Evolutionary conservation across 2,329 filamentous ascomycete species (phyloP), one percentile per base, ranked within the genome.

Genomic region (Calonectria pauciramosa): DNA sequence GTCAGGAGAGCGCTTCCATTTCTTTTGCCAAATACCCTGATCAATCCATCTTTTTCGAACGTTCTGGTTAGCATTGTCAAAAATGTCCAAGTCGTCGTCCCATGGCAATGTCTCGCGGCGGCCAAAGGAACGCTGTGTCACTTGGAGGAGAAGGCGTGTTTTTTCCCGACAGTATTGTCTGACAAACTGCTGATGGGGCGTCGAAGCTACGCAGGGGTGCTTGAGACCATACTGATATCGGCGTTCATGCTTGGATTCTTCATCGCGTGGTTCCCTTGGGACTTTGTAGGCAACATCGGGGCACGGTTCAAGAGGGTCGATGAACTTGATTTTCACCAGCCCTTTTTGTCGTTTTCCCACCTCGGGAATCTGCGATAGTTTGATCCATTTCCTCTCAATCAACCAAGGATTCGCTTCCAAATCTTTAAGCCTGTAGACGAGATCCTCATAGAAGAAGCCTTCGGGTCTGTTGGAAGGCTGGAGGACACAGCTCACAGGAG

Each of bases 21-120:
- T 64, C 10, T 72, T 44, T 32, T 44, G 64, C 75, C 72, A 75
- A 23, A 75, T 75, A 18, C 75, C 66, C 68, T 76, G 75, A 3
- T 72, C 72, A 59, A 63, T 51, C 75, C 72, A 76, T 34, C 72
- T 63, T 49, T 36, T 49, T 56, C 72, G 66, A 36, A 76, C 67
- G 68, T 75, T 76, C 36, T 72, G 72, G 16, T 63, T 38, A 18
- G 65, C 10, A 49, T 76, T 76, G 34, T n/a, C 70, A 14, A 6
- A 2, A 14, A 59, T 11, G 47, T 68, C 59, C 7, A 32, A 59
- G 51, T 70, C 60, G n/a, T 51, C 49, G 23, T 77, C 74, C 56
- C 54, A 77, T 16, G 65, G 73, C 64, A 75, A 52, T 20, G 71
- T 77, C 59, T 72, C 59, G n/a, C 32, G 66, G 26, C 75, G 63